These are phyloP conservation scores for Colletotrichum eremochloae DNA, from an alignment of 2,329 filamentous ascomycete genomes.

Conservation along the genomic window DNA sequence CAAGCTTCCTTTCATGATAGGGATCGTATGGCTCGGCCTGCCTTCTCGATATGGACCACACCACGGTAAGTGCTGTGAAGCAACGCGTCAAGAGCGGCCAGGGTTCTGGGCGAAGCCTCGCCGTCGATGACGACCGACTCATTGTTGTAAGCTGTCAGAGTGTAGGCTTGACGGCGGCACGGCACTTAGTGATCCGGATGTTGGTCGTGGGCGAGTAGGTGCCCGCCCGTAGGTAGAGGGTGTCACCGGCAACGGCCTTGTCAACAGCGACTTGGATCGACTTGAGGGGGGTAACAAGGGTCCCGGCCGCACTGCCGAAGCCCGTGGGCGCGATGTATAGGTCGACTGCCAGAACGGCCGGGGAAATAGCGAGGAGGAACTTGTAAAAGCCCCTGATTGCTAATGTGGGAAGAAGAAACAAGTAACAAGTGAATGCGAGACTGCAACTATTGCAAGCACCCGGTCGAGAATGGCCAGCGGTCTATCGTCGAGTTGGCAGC, in stretches of 20 bases:
- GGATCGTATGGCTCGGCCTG: neutral
- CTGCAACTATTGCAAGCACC: constrained; percentile 15
- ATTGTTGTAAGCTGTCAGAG: constrained; percentile 56
- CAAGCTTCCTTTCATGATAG: too few species aligned
- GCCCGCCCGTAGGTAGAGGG: constrained; percentile 51
- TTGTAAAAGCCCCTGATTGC: constrained; percentile 39
- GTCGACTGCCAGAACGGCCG: constrained; percentile 47
- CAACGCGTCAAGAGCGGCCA: constrained; percentile 54
- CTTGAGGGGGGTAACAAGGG: constrained; percentile 55
- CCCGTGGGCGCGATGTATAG: constrained; percentile 62
- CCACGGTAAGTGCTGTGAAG: constrained; percentile 59
- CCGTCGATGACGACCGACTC: constrained; percentile 63
- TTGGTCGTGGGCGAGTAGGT: constrained; percentile 59
- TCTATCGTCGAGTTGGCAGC: constrained; percentile 22
- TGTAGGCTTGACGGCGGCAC: constrained; percentile 56
- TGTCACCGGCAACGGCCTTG: constrained; percentile 60
- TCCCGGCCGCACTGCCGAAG: constrained; percentile 54
- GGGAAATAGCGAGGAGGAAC: constrained; percentile 39
- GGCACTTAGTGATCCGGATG: constrained; percentile 61
- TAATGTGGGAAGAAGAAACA: neutral
- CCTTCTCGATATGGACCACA: constrained; percentile 60
- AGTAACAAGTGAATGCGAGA: constrained; percentile 19
- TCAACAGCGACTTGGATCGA: constrained; percentile 63
- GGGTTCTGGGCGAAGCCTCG: constrained; percentile 56
- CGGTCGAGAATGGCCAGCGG: constrained; percentile 2